These are phyloP conservation scores for Nitzschia sp. DNA, from an alignment of 108 stramenopile genomes.

Conservation along the genomic window DNA sequence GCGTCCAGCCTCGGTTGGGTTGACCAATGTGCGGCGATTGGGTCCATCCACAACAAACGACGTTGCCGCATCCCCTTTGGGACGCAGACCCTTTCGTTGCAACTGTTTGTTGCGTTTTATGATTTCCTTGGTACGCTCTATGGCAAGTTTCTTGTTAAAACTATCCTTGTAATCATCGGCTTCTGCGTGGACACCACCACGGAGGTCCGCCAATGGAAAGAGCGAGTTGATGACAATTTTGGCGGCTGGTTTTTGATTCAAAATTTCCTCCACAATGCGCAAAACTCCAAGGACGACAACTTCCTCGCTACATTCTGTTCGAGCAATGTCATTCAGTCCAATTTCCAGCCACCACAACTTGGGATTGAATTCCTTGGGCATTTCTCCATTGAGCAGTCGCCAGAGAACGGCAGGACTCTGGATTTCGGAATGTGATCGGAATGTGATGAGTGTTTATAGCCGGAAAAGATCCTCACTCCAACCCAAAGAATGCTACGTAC, in stretches of 20 bases:
- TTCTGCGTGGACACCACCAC: constrained; percentile 21
- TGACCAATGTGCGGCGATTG: neutral
- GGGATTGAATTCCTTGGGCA: constrained; percentile 72
- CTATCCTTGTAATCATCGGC: constrained; percentile 31
- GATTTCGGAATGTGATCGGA: neutral
- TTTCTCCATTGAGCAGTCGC: constrained; percentile 50
- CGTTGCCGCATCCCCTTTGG: neutral
- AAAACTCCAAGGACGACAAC: constrained; percentile 74
- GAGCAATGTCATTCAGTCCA: constrained; percentile 81
- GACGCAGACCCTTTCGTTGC: neutral
- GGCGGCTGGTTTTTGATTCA: constrained; percentile 60
- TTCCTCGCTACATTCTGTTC: constrained; percentile 81
- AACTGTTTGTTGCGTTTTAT: neutral
- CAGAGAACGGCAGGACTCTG: constrained; percentile 49
- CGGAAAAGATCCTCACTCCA: neutral
- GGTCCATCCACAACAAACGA: neutral
- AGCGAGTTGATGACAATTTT: constrained; percentile 79
- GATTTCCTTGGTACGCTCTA: neutral
- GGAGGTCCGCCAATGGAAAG: constrained; percentile 67
- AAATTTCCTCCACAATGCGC: constrained; percentile 77
- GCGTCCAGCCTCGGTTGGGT: neutral
- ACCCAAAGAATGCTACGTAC: constrained; percentile 16
- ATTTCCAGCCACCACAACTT: constrained; percentile 81
- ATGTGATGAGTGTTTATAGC: neutral
- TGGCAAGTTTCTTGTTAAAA: constrained; percentile 11